These are phyloP conservation scores for Tetraselmis striata DNA, from an alignment of 139 green algal species.

Conservation along the genomic window DNA sequence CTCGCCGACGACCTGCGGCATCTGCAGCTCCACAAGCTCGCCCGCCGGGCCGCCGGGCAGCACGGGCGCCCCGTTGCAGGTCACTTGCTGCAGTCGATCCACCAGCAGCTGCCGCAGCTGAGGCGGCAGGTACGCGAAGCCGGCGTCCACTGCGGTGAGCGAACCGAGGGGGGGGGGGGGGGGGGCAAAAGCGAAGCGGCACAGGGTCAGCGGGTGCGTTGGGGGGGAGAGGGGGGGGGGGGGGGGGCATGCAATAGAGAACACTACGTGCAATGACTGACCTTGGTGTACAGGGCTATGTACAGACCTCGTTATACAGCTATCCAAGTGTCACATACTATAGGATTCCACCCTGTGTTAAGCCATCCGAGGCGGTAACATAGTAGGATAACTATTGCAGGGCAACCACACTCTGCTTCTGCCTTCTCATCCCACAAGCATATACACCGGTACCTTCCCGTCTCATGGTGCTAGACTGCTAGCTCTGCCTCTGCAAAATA, in stretches of 20 bases:
- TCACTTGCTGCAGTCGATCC: neutral
- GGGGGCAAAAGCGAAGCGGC: neutral
- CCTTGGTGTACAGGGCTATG: neutral
- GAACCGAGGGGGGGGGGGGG: neutral
- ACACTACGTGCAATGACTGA: neutral
- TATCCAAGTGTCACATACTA: neutral
- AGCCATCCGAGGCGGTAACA: neutral
- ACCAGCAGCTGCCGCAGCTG: neutral
- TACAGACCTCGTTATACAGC: neutral
- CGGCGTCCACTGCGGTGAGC: neutral
- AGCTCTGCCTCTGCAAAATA: too few species aligned
- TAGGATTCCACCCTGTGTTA: neutral
- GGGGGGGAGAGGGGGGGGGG: too few species aligned
- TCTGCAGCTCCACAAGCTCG: neutral
- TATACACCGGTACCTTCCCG: too few species aligned
- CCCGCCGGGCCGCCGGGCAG: neutral
- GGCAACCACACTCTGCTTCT: too few species aligned
- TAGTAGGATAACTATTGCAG: too few species aligned
- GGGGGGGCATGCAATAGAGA: too few species aligned
- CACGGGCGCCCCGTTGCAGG: neutral
- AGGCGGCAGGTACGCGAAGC: neutral
- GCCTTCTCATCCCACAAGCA: too few species aligned
- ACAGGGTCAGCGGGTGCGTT: neutral
- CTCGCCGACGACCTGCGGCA: neutral
- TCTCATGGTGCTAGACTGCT: too few species aligned